Evolutionary conservation across 139 green algal genomes (phyloP), one percentile per base, ranked within the genome.

Genomic region (Coelastrella sp.): DNA sequence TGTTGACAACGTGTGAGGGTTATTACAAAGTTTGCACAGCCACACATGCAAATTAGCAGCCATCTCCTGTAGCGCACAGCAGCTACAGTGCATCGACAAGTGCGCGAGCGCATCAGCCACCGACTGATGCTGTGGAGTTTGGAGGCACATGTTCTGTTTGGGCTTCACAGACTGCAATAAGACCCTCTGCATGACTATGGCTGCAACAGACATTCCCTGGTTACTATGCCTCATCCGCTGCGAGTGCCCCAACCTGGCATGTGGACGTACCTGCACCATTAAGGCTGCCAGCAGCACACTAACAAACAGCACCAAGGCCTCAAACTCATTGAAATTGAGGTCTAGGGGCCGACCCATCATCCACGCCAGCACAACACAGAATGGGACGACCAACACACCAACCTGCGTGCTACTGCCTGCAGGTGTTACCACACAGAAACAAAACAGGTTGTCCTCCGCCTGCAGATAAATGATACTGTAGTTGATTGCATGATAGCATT

Each of bases 241-340:
- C 68, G 35, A 49, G 35, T 3, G 35, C 35, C 35, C 35, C 35
- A 49, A 49, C 35, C 35, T 49, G 35, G 35, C 35, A 49, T 49
- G 35, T 49, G 35, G 35, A 49, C 84, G 65, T 75, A 90, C 86
- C 82, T 82, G 81, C 17, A 93, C 76, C 73, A 90, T 72, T 6
- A 93, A 27, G 11, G 92, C 73, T 57, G 93, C 87, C 78, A 96
- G 89, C 87, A 98, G 78, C 57, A 97, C 95, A 79, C 90, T 94
- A 25, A 93, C 84, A 73, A 97, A 96, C 66, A 97, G 90, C 56
- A 95, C 94, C 8, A 92, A 87, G 0, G 96, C 94, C 92, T 97
- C 94, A 93, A 96, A 96, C 80, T 92, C 82, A 79, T 95, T 95
- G 92, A 97, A 96, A 92, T 98, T 95, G 24, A 98, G 94, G 91